phyloP scores from a whole-genome alignment of 2,329 filamentous ascomycete species.

The Colletotrichum scovillei region DNA sequence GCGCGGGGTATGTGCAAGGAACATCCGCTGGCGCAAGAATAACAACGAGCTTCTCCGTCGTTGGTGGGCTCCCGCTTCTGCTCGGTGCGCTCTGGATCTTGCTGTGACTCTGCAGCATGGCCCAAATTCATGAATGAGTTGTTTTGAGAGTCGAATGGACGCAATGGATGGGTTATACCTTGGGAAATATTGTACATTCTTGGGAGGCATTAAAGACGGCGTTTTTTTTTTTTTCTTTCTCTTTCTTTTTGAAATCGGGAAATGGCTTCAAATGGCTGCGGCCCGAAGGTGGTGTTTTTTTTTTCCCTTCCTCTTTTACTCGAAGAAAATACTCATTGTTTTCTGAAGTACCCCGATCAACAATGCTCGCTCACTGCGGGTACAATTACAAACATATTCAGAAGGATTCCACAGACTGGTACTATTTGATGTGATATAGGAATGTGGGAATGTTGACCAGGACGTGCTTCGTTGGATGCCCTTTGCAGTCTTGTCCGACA shows the following conservation, averaged over 20 bases:
- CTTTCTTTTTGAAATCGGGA: not conserved
- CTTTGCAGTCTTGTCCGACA: too few relatives aligned
- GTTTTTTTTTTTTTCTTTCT: conserved; percentile 9
- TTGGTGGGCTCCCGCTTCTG: conserved; percentile 56
- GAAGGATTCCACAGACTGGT: too few relatives aligned
- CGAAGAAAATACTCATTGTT: too few relatives aligned
- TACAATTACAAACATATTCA: too few relatives aligned
- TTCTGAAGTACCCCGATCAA: too few relatives aligned
- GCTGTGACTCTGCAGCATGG: conserved; percentile 41
- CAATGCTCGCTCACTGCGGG: too few relatives aligned
- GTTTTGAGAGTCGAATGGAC: not conserved
- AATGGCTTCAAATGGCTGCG: not conserved
- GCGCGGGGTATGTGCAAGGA: conserved; percentile 36
- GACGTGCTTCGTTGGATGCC: too few relatives aligned
- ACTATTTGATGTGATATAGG: too few relatives aligned
- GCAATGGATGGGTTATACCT: conserved; percentile 28
- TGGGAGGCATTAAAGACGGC: conserved; percentile 35
- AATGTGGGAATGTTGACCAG: too few relatives aligned
- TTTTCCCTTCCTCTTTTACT: not conserved
- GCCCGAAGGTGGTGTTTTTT: not conserved
- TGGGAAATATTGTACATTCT: conserved; percentile 15
- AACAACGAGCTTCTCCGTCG: conserved; percentile 30
- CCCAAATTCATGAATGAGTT: not conserved
- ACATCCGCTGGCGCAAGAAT: conserved; percentile 41
- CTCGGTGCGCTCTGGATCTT: conserved; percentile 52